These are phyloP conservation scores for Malassezia arunalokei DNA, from an alignment of 1,284 basidiomycete genomes.

Conservation along the genomic window DNA sequence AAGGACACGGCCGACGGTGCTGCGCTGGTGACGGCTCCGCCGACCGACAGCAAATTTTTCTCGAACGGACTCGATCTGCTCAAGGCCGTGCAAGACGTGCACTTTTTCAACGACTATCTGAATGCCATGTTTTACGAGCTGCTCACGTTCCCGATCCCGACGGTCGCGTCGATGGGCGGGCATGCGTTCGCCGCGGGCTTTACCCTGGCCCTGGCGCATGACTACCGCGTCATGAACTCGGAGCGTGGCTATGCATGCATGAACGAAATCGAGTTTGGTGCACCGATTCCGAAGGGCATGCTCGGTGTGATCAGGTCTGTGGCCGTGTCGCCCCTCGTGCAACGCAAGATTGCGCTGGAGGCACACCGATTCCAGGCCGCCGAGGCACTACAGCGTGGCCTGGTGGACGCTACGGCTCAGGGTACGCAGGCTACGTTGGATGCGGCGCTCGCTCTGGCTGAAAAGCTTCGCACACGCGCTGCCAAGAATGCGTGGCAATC, in stretches of 20 bases:
- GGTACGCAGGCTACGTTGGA: slow-evolving; percentile 54
- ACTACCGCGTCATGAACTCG: slow-evolving; percentile 79
- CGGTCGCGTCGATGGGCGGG: slow-evolving; percentile 76
- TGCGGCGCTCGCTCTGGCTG: slow-evolving; percentile 47
- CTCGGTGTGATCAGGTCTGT: slow-evolving; percentile 59
- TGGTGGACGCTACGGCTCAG: slow-evolving; percentile 57
- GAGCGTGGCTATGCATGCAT: slow-evolving; percentile 60
- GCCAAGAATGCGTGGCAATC: slow-evolving; percentile 50
- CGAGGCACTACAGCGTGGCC: slow-evolving; percentile 58
- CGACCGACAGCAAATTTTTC: slow-evolving; percentile 30
- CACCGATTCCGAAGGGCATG: slow-evolving; percentile 31
- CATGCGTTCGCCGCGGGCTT: slow-evolving; percentile 81
- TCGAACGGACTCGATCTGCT: slow-evolving; percentile 60
- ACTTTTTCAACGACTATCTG: slow-evolving; percentile 52
- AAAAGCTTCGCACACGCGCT: slow-evolving; percentile 45
- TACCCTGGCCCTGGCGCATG: slow-evolving; percentile 67
- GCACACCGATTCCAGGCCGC: slow-evolving; percentile 67
- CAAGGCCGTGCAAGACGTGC: slow-evolving; percentile 55
- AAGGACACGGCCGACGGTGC: slow-evolving; percentile 25
- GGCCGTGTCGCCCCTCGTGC: slow-evolving; percentile 54
- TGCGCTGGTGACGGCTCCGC: slow-evolving; percentile 33
- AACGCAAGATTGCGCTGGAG: slow-evolving; percentile 67
- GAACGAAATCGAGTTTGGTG: slow-evolving; percentile 58
- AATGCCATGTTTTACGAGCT: slow-evolving; percentile 50
- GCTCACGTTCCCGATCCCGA: slow-evolving; percentile 50